These are phyloP conservation scores for Houttuynia cordata DNA, from an alignment of 164 flowering plant genomes.

Conservation along the genomic window DNA sequence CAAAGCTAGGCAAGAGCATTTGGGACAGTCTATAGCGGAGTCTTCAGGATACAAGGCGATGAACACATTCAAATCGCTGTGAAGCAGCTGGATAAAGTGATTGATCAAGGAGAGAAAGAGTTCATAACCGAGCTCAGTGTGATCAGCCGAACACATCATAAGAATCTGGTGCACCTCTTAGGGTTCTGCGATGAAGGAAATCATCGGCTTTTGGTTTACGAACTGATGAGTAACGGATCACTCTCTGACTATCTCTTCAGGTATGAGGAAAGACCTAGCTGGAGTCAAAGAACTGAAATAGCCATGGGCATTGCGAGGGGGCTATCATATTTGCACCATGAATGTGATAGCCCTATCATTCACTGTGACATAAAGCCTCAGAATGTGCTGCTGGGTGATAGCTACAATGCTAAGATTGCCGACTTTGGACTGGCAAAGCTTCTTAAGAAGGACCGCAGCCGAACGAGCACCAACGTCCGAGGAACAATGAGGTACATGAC, in stretches of 20 bases:
- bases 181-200: slow-evolving; percentile 13
- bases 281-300: slow-evolving; percentile 16
- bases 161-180: slow-evolving; percentile 14
- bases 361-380: slow-evolving; percentile 22
- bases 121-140: slow-evolving; percentile 21
- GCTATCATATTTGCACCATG: slow-evolving; percentile 14
- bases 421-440: slow-evolving; percentile 29
- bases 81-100: slow-evolving; percentile 17
- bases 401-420: slow-evolving; percentile 17
- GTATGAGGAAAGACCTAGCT: slow-evolving; percentile 11
- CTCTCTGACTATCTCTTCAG: slow-evolving; percentile 14
- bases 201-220: slow-evolving; percentile 15
- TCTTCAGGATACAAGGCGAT: slow-evolving; percentile 4
- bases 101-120: slow-evolving; percentile 16
- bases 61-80: slow-evolving; percentile 15
- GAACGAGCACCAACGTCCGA: slow-evolving; percentile 11
- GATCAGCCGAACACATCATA: slow-evolving; percentile 22
- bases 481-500: slow-evolving; percentile 18
- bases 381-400: slow-evolving; percentile 14
- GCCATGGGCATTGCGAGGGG: slow-evolving; percentile 16
- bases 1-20: slow-evolving; percentile 15
- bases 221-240: slow-evolving; percentile 14
- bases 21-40: slow-evolving; percentile 21
- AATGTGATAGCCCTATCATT: slow-evolving; percentile 15
- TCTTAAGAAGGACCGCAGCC: slow-evolving; percentile 9